Conservation (phyloP, 768 basidiomycete species). For the Collybia nuda region DNA sequence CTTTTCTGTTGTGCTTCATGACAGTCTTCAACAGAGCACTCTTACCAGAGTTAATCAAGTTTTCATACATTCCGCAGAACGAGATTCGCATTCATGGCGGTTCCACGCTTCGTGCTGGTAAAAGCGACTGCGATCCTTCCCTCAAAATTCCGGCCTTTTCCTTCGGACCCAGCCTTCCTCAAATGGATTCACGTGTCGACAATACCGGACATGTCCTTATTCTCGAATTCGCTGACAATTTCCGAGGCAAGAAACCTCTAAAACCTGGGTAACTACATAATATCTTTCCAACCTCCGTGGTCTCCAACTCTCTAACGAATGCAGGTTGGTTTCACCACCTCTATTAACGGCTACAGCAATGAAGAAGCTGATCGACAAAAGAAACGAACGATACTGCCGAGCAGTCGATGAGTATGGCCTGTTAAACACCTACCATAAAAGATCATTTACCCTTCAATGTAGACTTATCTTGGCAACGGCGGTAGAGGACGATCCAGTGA, state of each 20-base stretch:
- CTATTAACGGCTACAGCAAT: slow-evolving; percentile 55
- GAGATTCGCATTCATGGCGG: slow-evolving; percentile 57
- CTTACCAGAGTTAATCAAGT: slow-evolving; percentile 78
- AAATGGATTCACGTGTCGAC: slow-evolving; percentile 18
- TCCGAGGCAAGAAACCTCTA: slow-evolving; percentile 29
- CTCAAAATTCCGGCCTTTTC: slow-evolving; percentile 37
- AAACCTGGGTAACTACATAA: slow-evolving; percentile 24
- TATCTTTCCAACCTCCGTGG: neutral
- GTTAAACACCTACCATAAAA: too few species aligned
- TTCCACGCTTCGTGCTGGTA: slow-evolving; percentile 9
- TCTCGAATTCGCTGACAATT: slow-evolving; percentile 40
- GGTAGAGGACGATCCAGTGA: slow-evolving; percentile 56
- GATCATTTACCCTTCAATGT: neutral
- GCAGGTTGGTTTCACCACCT: slow-evolving; percentile 20
- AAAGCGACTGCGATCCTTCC: slow-evolving; percentile 28
- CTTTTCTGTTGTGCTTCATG: neutral
- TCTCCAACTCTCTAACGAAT: neutral
- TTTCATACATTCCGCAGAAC: slow-evolving; percentile 73
- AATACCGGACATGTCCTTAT: slow-evolving; percentile 42
- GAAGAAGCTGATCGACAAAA: slow-evolving; percentile 69
- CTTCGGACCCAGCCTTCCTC: slow-evolving; percentile 23
- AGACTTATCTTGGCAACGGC: slow-evolving; percentile 62
- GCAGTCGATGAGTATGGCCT: slow-evolving; percentile 67
- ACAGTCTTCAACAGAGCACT: slow-evolving; percentile 51
- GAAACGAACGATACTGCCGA: slow-evolving; percentile 61